Evolutionary conservation across 176 grass and related monocot species (phyloP), one percentile per base, ranked within the genome.

Genomic region (Triticum timopheevii): DNA sequence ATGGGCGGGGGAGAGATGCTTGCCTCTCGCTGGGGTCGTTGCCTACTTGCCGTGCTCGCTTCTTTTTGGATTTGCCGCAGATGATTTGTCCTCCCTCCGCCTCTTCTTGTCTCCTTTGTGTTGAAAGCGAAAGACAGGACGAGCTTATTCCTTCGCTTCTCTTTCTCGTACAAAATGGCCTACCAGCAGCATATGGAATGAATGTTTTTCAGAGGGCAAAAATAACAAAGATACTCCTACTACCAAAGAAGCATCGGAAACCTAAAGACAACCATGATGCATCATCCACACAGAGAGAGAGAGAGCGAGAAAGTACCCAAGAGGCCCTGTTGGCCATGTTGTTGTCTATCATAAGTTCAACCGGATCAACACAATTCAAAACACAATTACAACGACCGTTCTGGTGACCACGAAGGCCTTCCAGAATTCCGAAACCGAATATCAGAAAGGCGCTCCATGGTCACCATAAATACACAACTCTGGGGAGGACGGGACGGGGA

Each of bases 361-460:
- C 80, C 56, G 39, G 86, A 72, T 63, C 61, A 91, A 91, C 82
- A 87, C 75, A 78, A 73, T 88, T 86, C 79, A 85, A 85, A 92
- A 67, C 90, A 79, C 86, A 86, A 82, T 86, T 92, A 88, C 86
- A 92, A 92, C 61, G 65, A 92, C 78, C 58, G 83, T 85, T 67
- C 39, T 82, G 86, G n/a, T 10, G 65, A 88, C 83, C 83, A 82
- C 40, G 28, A 77, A 73, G 72, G 71, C 90, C 82, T 65, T 78
- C 44, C 65, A 27, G 82, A 88, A 78, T 78, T 88, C 82, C 40
- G 71, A 82, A 91, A 91, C 58, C 45, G 52, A 78, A 88, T 88
- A 64, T 85, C 78, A 78, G 54, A 65, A 88, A 81, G 90, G 86
- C 78, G 82, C 88, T 58, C 64, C 73, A 27, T 27, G 83, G 65